A percentile compares a stretch with the other conserved stretches of the same genome.
Evolutionary conservation across 2,329 filamentous ascomycete genomes (phyloP).

Genomic region (Colletotrichum orchidophilum): DNA sequence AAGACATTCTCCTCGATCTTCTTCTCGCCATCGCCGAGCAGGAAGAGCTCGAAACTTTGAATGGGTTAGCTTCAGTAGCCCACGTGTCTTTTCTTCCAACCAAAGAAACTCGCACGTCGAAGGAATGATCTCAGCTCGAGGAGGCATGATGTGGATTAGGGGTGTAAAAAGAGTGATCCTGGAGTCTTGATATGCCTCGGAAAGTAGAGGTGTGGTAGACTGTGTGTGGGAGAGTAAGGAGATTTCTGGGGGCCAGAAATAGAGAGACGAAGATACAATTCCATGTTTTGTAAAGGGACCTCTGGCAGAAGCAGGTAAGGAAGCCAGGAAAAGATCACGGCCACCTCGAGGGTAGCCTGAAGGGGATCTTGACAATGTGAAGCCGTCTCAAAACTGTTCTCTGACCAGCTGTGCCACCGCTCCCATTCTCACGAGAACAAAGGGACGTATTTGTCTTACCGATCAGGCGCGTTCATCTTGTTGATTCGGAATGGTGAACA

Average conservation of each 20-base stretch:
- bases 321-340: neutral
- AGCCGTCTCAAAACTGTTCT: neutral
- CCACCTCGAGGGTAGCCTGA: neutral
- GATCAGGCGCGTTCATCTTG: constrained; percentile 23
- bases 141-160: neutral
- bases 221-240: neutral
- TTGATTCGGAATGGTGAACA: neutral
- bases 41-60: constrained; percentile 88
- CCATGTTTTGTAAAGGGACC: neutral
- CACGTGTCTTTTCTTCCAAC: neutral
- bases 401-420: neutral
- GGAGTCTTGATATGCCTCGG: neutral
- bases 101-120: constrained; percentile 5
- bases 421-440: neutral
- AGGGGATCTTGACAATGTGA: neutral
- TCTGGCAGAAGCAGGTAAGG: neutral
- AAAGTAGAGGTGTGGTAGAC: neutral
- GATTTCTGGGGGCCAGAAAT: too few species aligned
- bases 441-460: neutral
- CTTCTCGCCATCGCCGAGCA: constrained; percentile 88
- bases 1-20: constrained; percentile 91
- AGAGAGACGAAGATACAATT: neutral
- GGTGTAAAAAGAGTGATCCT: neutral
- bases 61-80: neutral
- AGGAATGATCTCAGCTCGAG: neutral